Base-by-base conservation (phyloP, 2,329 filamentous ascomycete species). In the Talaromyces sp. region DNA sequence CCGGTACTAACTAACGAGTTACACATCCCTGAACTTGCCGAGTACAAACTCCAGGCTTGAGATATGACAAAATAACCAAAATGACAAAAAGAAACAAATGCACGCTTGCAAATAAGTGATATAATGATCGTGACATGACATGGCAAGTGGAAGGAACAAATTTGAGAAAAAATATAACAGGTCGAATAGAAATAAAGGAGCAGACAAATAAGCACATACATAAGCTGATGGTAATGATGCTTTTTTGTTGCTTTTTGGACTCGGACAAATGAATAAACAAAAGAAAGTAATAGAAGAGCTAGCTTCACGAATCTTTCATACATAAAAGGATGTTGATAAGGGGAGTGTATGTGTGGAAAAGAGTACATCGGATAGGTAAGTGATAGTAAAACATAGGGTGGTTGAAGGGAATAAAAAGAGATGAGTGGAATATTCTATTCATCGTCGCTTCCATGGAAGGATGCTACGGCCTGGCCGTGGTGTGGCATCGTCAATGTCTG, bases 401-500 rank as follows among this genome's bases (percentile, higher is more conserved):
- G 25, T 57, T 42, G 19, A 52, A 36, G 11, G 30, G 27, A 51
- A 42, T 32, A 47, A 33, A 30, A 30, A 19, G 28, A 7, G 3
- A n/a, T 28, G 25, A 8, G 11, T 17, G 19, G 5, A 11, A 15
- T 6, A 47, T 25, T 47, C 3, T 25, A 47, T 30, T 19, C 30
- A 53, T 53, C 25, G 49, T 53, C 49, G 49, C 17, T 32, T 53
- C 49, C 49, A 53, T n/a, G 27, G 49, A 53, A 53, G 49, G 28
- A 53, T 30, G 27, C 28, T 53, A 53, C 49, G 49, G 11, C 49
- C 49, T 28, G 25, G 13, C 7, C 57, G 60, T 5, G 60, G 60
- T 33, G 60, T 62, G 3, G 11, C 6, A 15, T 59, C 57, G 28
- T 59, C 57, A 7, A 47, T 5, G 8, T 62, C 60, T 54, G 58